Evolutionary conservation across 2,329 filamentous ascomycete genomes (phyloP), one percentile per base, ranked within the genome.

Genomic region (Trichoderma breve): DNA sequence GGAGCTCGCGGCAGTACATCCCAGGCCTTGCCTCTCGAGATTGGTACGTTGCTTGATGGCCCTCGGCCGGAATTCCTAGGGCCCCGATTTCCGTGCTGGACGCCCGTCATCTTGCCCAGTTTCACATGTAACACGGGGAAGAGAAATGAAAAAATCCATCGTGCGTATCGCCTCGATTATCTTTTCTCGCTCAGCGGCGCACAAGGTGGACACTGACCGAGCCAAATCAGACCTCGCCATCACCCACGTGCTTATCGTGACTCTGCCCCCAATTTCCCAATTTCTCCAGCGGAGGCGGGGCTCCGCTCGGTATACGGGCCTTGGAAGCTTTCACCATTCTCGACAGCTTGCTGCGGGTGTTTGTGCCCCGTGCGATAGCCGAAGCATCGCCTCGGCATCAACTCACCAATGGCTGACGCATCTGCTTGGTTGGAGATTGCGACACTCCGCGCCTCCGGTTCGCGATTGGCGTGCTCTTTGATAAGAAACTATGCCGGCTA

Each of bases 401-500:
- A 30, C 43, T 21, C 43, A 53, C 24, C 26, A 68, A 43, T 57
- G 51, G 64, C 32, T 47, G n/a, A 39, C 32, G 34, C 26, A n/a
- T 24, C 7, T 62, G 64, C 30, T 43, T 64, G 39, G 34, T 47
- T 58, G 28, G 39, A 51, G 57, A 69, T 69, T 53, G 57, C 36
- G n/a, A 53, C 55, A 26, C 66, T 34, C n/a, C 43, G 47, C 43
- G 43, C 43, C 47, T 66, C 47, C 47, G 63, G 66, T 53, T 26
- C 28, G 62, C 62, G 62, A 55, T 65, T 53, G 62, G 43, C 6
- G n/a, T 34, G 43, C 36, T 26, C 43, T 14, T 55, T 60, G 66
- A 69, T 69, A 69, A 69, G 55, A 36, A 36, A 62, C 60, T n/a
- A 26, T 36, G 66, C 55, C 66, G 66, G 66, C 57, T 69, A 69